These are phyloP conservation scores for Tolypocladium guangdongense DNA, from an alignment of 2,329 filamentous ascomycete species.

Conservation along the genomic window DNA sequence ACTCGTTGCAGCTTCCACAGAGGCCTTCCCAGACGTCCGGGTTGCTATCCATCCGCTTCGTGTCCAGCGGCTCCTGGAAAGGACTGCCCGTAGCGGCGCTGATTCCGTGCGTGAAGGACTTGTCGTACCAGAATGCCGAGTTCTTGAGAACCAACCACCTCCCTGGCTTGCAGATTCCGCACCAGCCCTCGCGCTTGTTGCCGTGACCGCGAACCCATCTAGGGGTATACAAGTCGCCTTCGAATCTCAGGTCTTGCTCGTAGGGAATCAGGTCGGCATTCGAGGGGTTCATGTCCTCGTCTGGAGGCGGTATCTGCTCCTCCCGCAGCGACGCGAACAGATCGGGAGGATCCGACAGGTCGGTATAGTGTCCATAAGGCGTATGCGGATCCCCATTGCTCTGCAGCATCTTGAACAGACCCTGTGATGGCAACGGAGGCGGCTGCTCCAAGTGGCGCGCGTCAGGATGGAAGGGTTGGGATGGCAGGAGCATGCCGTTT, in stretches of 20 bases:
- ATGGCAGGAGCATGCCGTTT: constrained; percentile 48
- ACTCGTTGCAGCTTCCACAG: constrained; percentile 68
- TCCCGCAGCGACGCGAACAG: constrained; percentile 65
- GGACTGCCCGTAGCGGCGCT: constrained; percentile 69
- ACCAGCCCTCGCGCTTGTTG: constrained; percentile 84
- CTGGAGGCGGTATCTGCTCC: constrained; percentile 61
- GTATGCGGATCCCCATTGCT: constrained; percentile 62
- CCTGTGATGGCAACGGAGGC: constrained; percentile 56
- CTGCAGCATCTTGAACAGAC: constrained; percentile 62
- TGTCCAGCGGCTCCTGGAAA: constrained; percentile 68
- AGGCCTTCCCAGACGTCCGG: constrained; percentile 73
- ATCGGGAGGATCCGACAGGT: constrained; percentile 65
- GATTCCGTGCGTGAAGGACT: constrained; percentile 81
- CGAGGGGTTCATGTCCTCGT: constrained; percentile 70
- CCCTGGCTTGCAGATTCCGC: constrained; percentile 76
- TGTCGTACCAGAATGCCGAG: constrained; percentile 88
- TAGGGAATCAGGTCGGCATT: constrained; percentile 67
- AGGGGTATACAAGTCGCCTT: constrained; percentile 74
- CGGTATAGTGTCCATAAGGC: constrained; percentile 58
- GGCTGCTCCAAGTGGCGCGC: constrained; percentile 46
- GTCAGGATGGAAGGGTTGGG: constrained; percentile 37
- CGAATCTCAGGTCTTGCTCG: constrained; percentile 69
- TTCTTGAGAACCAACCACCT: constrained; percentile 84
- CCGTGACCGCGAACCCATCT: constrained; percentile 77
- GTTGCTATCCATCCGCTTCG: constrained; percentile 66